Evolutionary conservation across 371 early-diverging fungal species (phyloP).

Genomic region (Fennellomyces sp.): DNA sequence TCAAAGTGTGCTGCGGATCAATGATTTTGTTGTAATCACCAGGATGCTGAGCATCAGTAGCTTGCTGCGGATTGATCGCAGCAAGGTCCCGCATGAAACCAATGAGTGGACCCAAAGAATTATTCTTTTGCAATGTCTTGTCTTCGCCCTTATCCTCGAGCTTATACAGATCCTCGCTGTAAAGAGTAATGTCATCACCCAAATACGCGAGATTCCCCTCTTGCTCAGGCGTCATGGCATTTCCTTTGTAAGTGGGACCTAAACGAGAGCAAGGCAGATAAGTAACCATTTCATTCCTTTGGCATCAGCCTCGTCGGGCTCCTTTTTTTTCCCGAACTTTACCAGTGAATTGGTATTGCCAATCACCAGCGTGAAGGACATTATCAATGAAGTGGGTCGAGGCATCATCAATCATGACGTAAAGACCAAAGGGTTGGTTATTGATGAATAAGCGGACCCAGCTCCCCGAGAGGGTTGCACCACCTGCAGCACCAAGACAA

Average conservation of each 20-base stretch:
- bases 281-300: neutral
- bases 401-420: constrained; percentile 51
- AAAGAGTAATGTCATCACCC: constrained; percentile 29
- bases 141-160: constrained; percentile 28
- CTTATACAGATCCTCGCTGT: constrained; percentile 37
- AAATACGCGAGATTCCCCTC: constrained; percentile 32
- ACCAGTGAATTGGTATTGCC: constrained; percentile 7
- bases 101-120: constrained; percentile 17
- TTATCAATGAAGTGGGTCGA: constrained; percentile 48
- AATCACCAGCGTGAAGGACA: constrained; percentile 30
- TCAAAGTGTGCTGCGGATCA: constrained; percentile 36
- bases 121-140: constrained; percentile 15
- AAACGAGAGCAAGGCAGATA: neutral
- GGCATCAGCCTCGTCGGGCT: too few species aligned
- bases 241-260: constrained; percentile 30
- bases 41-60: constrained; percentile 22
- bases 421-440: constrained; percentile 45
- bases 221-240: constrained; percentile 19
- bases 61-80: constrained; percentile 20
- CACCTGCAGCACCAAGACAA: constrained; percentile 47
- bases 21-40: constrained; percentile 25
- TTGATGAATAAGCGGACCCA: constrained; percentile 54
- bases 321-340: too few species aligned
- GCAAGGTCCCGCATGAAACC: constrained; percentile 17
- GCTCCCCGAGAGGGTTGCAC: constrained; percentile 43